Percentiles rank a stretch among this genome's conserved stretches.
Evolutionary conservation across 2,329 filamentous ascomycete species (phyloP).

Genomic region (Raffaelea arxii): DNA sequence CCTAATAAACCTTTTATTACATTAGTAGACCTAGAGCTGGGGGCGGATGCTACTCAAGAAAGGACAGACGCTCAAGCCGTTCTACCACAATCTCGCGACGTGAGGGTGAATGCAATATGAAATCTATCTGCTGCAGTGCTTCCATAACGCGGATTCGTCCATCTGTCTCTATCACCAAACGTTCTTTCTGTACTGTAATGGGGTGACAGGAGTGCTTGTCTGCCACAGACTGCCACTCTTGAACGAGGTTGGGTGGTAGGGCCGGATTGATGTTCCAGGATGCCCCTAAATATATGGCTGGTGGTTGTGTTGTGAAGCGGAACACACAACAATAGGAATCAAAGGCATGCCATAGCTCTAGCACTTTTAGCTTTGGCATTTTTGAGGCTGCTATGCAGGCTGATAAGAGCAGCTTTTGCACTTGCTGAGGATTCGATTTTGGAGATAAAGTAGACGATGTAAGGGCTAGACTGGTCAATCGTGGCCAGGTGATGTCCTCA

Average conservation of each 20-base stretch:
- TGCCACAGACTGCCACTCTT: constrained; percentile 1
- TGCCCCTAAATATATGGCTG: background rate
- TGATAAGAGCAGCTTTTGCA: background rate
- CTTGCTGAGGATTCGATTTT: background rate
- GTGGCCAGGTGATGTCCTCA: background rate
- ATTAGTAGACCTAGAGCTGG: too few relatives aligned
- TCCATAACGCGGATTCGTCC: background rate
- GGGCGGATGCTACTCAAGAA: too few relatives aligned
- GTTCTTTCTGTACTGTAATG: background rate
- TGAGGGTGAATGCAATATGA: background rate
- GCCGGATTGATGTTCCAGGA: background rate
- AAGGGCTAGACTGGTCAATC: background rate
- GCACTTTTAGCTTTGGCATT: background rate
- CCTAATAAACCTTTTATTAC: too few relatives aligned
- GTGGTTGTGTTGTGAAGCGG: background rate
- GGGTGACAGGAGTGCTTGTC: background rate
- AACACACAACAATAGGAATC: background rate
- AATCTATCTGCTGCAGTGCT: background rate
- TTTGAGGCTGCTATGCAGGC: background rate
- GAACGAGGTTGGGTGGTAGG: background rate
- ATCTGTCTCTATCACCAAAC: background rate
- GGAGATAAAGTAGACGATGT: background rate
- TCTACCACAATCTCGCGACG: background rate
- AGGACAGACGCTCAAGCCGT: too few relatives aligned
- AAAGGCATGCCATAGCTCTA: background rate